Conservation (phyloP, 202 grass and related monocot species). For the Brachypodium distachyon region DNA sequence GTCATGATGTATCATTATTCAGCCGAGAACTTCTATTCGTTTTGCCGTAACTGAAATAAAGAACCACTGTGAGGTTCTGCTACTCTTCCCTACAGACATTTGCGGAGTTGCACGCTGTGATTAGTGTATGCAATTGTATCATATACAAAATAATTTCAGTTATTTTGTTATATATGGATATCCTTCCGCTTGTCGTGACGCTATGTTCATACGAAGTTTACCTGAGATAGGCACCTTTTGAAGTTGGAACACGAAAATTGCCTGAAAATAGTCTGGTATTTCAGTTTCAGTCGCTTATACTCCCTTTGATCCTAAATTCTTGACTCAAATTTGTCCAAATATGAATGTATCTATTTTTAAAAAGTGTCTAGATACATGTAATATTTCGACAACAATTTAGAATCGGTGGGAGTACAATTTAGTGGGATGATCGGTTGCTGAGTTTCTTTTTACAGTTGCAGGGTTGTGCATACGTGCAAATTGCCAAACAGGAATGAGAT, state of each 20-base stretch:
- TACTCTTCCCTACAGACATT: conserved; percentile 15
- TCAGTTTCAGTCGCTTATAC: not conserved
- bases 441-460: too few relatives aligned
- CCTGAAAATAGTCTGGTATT: not conserved
- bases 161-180: not conserved
- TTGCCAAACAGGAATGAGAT: too few relatives aligned
- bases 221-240: not conserved
- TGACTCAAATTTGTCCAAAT: too few relatives aligned
- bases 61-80: conserved; percentile 16
- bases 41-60: conserved; percentile 31
- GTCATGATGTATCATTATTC: conserved; percentile 29
- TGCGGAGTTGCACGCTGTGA: conserved; percentile 23
- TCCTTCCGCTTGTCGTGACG: not conserved
- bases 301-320: too few relatives aligned
- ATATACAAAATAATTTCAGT: conserved; percentile 29
- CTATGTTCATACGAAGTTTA: not conserved
- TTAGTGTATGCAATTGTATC: conserved; percentile 55
- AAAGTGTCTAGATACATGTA: too few relatives aligned
- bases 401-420: too few relatives aligned
- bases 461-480: too few relatives aligned
- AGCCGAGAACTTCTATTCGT: conserved; percentile 37
- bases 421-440: too few relatives aligned
- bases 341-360: too few relatives aligned
- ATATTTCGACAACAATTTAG: too few relatives aligned
- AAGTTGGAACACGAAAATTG: not conserved